These are phyloP conservation scores for Kluyveromyces nonfermentans DNA, from an alignment of 805 yeast species.

Conservation along the genomic window DNA sequence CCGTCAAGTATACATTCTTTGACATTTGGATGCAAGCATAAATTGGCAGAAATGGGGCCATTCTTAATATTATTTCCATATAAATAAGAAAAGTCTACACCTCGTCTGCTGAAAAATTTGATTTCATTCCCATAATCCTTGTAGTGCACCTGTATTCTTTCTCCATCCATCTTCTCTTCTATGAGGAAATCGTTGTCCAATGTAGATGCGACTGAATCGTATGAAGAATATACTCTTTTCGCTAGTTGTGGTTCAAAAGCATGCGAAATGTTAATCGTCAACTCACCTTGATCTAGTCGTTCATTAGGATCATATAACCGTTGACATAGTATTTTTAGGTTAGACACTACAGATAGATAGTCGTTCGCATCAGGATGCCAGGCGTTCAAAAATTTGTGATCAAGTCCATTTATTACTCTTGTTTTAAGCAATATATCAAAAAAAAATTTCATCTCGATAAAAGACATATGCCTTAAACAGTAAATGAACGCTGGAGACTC, in stretches of 20 bases:
- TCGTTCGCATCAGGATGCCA: constrained; percentile 79
- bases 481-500: constrained; percentile 34
- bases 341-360: constrained; percentile 55
- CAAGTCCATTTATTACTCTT: constrained; percentile 53
- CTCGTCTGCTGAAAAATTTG: constrained; percentile 46
- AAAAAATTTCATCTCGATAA: constrained; percentile 52
- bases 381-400: constrained; percentile 41
- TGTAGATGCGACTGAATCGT: constrained; percentile 40
- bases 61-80: constrained; percentile 47
- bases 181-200: constrained; percentile 47
- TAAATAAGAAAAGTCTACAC: constrained; percentile 60
- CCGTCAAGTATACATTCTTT: constrained; percentile 57
- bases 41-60: constrained; percentile 48
- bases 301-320: constrained; percentile 42
- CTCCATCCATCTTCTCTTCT: constrained; percentile 94
- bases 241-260: constrained; percentile 73
- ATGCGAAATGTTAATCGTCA: constrained; percentile 27
- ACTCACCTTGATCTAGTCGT: constrained; percentile 35
- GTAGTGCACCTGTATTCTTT: constrained; percentile 73
- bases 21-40: constrained; percentile 32
- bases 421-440: constrained; percentile 55
- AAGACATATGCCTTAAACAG: constrained; percentile 45
- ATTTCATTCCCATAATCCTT: constrained; percentile 32
- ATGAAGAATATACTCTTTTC: constrained; percentile 41
- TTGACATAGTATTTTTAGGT: constrained; percentile 50